Percentiles rank a stretch among this genome's conserved stretches.
Evolutionary conservation across 768 basidiomycete species (phyloP).

Genomic region (Russula vinacea): DNA sequence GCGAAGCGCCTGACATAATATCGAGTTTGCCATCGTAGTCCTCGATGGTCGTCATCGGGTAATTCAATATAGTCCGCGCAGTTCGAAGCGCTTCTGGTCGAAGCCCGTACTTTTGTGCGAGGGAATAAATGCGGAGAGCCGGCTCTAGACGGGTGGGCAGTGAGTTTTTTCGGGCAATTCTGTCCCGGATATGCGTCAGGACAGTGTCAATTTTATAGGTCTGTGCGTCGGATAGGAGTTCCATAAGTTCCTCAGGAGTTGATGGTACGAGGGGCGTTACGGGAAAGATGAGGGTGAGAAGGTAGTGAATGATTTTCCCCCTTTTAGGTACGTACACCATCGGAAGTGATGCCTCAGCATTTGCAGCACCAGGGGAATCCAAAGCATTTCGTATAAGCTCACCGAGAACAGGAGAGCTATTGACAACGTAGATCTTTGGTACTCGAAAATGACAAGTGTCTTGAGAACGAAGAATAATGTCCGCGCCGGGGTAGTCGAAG

Average conservation of each 20-base stretch:
- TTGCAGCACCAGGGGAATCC: not conserved
- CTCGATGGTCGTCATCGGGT: no score
- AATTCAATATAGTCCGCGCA: not conserved
- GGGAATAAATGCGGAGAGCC: not conserved
- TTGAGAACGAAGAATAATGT: not conserved
- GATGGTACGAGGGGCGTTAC: not conserved
- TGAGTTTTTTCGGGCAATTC: not conserved
- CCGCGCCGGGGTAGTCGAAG: not conserved
- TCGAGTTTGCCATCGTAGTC: no score
- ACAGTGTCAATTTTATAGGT: slow-evolving; percentile 11
- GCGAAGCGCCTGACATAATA: no score
- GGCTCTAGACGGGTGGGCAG: not conserved
- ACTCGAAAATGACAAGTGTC: not conserved
- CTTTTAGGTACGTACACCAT: slow-evolving; percentile 8
- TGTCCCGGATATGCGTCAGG: not conserved
- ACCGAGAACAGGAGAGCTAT: not conserved
- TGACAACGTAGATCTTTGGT: not conserved
- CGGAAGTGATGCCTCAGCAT: not conserved
- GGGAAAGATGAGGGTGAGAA: slow-evolving; percentile 21
- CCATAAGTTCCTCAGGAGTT: not conserved
- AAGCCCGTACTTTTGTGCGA: slow-evolving; percentile 9
- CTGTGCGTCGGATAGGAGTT: slow-evolving; percentile 8
- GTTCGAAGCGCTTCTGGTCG: not conserved
- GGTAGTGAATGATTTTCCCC: not conserved
- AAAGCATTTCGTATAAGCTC: not conserved